phyloP scores from a whole-genome alignment of 2,329 filamentous ascomycete species.

The Sporothrix variecibatus region DNA sequence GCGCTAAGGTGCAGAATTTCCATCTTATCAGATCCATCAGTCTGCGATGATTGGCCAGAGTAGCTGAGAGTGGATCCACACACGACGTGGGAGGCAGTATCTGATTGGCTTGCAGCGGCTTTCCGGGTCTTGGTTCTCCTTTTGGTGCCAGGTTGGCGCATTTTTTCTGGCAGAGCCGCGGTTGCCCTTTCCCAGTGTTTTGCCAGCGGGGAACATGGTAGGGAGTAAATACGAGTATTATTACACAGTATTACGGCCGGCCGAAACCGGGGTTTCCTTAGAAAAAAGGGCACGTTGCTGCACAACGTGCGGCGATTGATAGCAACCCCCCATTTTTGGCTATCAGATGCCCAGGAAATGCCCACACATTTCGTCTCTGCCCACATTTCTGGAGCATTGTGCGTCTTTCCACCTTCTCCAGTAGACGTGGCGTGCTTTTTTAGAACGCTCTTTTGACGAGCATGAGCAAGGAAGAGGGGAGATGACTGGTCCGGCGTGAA shows the following conservation, averaged over 20 bases:
- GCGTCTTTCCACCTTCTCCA: not conserved
- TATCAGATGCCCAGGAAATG: not conserved
- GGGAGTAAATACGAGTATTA: not conserved
- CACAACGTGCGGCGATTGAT: not conserved
- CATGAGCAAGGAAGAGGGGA: not conserved
- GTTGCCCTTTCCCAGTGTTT: not conserved
- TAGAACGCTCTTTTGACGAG: not conserved
- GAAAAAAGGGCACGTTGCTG: not conserved
- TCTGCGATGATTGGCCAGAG: slow-evolving; percentile 20
- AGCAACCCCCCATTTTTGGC: not conserved
- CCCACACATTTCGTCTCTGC: not conserved
- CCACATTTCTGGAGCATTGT: not conserved
- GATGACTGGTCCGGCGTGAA: not conserved
- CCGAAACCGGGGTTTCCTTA: not conserved
- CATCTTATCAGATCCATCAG: slow-evolving; percentile 32
- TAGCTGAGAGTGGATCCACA: not conserved
- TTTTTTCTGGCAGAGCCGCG: slow-evolving; percentile 8
- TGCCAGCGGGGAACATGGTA: not conserved
- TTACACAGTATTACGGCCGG: not conserved
- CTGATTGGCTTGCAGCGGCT: slow-evolving; percentile 26
- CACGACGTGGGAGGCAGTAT: not conserved
- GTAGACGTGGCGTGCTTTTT: slow-evolving; percentile 8
- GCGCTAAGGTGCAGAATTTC: slow-evolving; percentile 18
- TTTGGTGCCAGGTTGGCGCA: not conserved
- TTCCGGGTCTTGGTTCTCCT: not conserved